Evolutionary conservation across 106 monocot genomes (phyloP), one percentile per base, ranked within the genome.

Genomic region (Allium fistulosum): DNA sequence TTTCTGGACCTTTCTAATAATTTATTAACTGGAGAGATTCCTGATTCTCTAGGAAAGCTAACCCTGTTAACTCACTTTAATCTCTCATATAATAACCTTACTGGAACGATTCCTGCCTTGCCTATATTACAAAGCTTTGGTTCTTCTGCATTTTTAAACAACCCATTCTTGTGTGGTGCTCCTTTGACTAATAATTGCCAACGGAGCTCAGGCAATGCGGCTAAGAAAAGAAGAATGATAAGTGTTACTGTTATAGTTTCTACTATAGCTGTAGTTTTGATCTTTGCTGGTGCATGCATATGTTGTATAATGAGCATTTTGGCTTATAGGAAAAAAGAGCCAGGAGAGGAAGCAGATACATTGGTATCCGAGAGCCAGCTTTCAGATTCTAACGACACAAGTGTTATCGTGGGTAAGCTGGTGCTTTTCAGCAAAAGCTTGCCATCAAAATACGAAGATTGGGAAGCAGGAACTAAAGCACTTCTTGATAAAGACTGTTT

Each of bases 351-450:
- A 48, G 87, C 81, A 15, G 49, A 80, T 65, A 76, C 85, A 11
- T 66, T 82, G 49, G 78, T 90, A 12, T 90, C 89, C 0, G 90
- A 87, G 68, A 93, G 90, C 81, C 74, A 86, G 0, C 70, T 75
- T 22, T 72, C 76, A 0, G 69, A 76, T 49, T 84, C 88, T 0
- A 75, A 72, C 7, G 77, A 75, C 4, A 74, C 86, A 1, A 80
- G 74, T 46, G 70, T 75, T 17, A 87, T 99, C 61, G 81, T 99
- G 6, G 93, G 99, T 51, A 93, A 99, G 76, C 75, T 99, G 60
- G 99, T 99, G 12, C 90, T 99, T 58, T 99, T 99, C 83, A 85
- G 99, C 81, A 99, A 93, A 78, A 90, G 71, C 61, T 68, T 99
- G 48, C 93, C 99, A 0, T 85, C 92, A 1, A 92, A 71, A 69